Conservation (phyloP, 1,284 basidiomycete species). For the Leccinum pallidistipes region DNA sequence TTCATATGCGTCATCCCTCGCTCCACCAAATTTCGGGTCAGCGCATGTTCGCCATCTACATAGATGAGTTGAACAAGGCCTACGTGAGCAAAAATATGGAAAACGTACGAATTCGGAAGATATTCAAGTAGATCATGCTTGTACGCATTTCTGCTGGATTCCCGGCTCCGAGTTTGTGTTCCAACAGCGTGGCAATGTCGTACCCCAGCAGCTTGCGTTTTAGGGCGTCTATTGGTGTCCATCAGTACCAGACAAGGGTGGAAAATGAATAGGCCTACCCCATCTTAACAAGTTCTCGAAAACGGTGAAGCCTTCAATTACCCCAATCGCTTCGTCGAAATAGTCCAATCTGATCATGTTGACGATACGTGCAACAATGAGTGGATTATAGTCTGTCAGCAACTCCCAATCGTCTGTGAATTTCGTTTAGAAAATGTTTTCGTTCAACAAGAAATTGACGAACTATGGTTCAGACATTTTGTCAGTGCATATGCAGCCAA, state of each 20-base stretch:
- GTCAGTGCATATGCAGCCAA: conserved; percentile 14
- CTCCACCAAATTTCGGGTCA: conserved; percentile 13
- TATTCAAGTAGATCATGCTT: conserved; percentile 12
- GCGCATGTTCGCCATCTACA: conserved; percentile 13
- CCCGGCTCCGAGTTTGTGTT: conserved; percentile 13
- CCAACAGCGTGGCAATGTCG: conserved; percentile 10
- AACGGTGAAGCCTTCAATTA: conserved; percentile 11
- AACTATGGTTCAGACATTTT: background rate
- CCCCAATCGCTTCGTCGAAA: conserved; percentile 15
- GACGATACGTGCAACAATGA: conserved; percentile 11
- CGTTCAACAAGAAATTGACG: background rate
- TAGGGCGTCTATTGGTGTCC: background rate
- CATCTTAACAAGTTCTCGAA: conserved; percentile 14
- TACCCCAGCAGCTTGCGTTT: conserved; percentile 10
- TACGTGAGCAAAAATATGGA: background rate
- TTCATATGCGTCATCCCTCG: conserved; percentile 12
- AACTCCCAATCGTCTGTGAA: background rate
- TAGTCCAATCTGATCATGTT: conserved; percentile 18
- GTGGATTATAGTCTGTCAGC: background rate
- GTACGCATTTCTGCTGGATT: conserved; percentile 12
- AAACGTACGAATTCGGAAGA: conserved; percentile 14
- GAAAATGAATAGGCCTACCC: background rate
- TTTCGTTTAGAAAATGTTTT: background rate
- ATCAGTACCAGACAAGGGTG: background rate
- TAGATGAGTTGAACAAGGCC: background rate